Percentiles rank a stretch among this genome's conserved stretches.
phyloP scores from a whole-genome alignment of 1,139 yeast genomes.

The Candida frijolesensis region DNA sequence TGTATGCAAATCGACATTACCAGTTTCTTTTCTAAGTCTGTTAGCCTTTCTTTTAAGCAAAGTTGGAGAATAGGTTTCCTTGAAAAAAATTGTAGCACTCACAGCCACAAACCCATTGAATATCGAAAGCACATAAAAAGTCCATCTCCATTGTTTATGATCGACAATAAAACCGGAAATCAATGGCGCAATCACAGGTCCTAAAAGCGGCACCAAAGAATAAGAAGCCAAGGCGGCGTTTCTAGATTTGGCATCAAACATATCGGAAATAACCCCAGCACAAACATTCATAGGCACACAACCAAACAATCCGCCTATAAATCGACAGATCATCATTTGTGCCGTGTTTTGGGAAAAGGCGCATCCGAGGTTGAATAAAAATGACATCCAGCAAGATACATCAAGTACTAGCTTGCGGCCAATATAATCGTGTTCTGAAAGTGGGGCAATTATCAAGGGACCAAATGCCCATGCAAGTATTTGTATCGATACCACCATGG shows the following conservation, averaged over 20 bases:
- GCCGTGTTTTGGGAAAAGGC: conserved; percentile 41
- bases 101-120: conserved; percentile 45
- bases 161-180: conserved; percentile 59
- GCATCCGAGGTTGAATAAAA: conserved; percentile 43
- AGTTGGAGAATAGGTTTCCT: conserved; percentile 45
- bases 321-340: conserved; percentile 44
- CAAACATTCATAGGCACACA: conserved; percentile 48
- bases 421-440: conserved; percentile 44
- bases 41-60: conserved; percentile 36
- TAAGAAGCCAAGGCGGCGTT: conserved; percentile 45
- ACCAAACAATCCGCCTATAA: conserved; percentile 43
- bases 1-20: conserved; percentile 42
- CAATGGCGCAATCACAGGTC: conserved; percentile 65
- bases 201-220: conserved; percentile 50
- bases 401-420: conserved; percentile 46
- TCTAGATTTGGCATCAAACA: conserved; percentile 41
- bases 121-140: conserved; percentile 42
- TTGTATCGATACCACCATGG: conserved; percentile 48
- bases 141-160: conserved; percentile 47
- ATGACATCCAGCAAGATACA: conserved; percentile 37
- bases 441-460: conserved; percentile 46
- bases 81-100: conserved; percentile 35
- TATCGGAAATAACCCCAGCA: conserved; percentile 44
- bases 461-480: conserved; percentile 52
- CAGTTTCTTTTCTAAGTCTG: conserved; percentile 35